A percentile compares a stretch with the other conserved stretches of the same genome.
These are phyloP conservation scores for Talaromyces sp. DNA, from an alignment of 2,329 filamentous ascomycete species.

Conservation along the genomic window DNA sequence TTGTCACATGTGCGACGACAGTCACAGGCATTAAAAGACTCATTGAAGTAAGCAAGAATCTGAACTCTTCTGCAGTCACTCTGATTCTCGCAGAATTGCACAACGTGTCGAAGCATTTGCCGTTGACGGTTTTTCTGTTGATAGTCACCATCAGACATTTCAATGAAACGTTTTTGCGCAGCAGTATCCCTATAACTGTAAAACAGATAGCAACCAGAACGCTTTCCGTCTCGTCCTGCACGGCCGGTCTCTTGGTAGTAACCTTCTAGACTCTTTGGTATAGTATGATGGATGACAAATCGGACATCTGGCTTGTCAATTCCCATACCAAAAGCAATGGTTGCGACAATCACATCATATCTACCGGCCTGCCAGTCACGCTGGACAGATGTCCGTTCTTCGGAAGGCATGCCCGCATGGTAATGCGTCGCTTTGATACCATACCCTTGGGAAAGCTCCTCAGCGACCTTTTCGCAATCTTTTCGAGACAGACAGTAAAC, in stretches of 20 bases:
- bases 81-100: constrained; percentile 85
- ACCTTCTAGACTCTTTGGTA: constrained; percentile 93
- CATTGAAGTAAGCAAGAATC: constrained; percentile 91
- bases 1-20: constrained; percentile 85
- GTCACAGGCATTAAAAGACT: constrained; percentile 69
- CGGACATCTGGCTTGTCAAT: constrained; percentile 97
- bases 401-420: constrained; percentile 72
- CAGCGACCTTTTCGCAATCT: constrained; percentile 76
- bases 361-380: constrained; percentile 76
- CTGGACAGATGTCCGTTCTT: constrained; percentile 70
- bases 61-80: constrained; percentile 84
- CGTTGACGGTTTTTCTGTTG: constrained; percentile 82
- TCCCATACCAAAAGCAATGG: constrained; percentile 99
- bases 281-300: constrained; percentile 88
- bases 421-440: constrained; percentile 78
- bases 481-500: constrained; percentile 88
- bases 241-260: constrained; percentile 98
- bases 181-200: constrained; percentile 78
- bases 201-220: constrained; percentile 85
- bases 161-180: constrained; percentile 75
- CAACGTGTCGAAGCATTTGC: constrained; percentile 80
- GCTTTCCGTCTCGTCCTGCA: constrained; percentile 84
- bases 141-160: constrained; percentile 69
- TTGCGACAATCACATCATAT: constrained; percentile 89
- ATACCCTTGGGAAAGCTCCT: constrained; percentile 60